Evolutionary conservation across 768 basidiomycete genomes (phyloP).

Genomic region (Trametes cingulata): DNA sequence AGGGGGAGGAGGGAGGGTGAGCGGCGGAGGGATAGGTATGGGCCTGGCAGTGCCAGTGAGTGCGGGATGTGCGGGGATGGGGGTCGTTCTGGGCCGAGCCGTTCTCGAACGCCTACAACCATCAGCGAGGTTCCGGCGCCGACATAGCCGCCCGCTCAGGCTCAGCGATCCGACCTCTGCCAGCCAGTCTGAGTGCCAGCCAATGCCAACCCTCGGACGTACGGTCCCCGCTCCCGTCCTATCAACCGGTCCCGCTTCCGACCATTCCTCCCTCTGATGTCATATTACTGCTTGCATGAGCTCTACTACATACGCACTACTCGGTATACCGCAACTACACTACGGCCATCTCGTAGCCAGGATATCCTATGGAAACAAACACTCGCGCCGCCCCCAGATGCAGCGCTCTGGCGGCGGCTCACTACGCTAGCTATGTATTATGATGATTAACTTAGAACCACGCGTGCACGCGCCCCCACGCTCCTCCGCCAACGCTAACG

Average conservation of each 20-base stretch:
- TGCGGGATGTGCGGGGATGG: constrained; percentile 61
- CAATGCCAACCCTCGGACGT: too few relatives aligned
- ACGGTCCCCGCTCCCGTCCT: constrained; percentile 13
- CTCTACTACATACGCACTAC: background rate
- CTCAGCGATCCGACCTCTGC: constrained; percentile 28
- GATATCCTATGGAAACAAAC: background rate
- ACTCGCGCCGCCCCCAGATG: background rate
- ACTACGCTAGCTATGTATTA: background rate
- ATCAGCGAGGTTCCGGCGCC: constrained; percentile 26
- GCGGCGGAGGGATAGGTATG: constrained; percentile 54
- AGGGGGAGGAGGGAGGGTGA: constrained; percentile 38
- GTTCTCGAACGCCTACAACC: constrained; percentile 24
- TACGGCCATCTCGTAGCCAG: background rate
- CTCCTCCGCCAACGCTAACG: constrained; percentile 9
- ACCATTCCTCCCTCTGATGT: background rate
- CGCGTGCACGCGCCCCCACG: background rate
- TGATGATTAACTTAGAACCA: constrained; percentile 5
- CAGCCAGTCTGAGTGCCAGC: too few relatives aligned
- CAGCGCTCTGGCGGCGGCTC: too few relatives aligned
- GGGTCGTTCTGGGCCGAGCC: constrained; percentile 8
- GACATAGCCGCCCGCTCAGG: constrained; percentile 23
- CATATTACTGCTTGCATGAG: too few relatives aligned
- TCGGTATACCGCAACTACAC: background rate
- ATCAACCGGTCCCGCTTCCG: constrained; percentile 25
- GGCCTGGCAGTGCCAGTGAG: background rate